A percentile compares a stretch with the other conserved stretches of the same genome.
Conservation (phyloP, 1,284 basidiomycete genomes). For the Ustilago nuda region DNA sequence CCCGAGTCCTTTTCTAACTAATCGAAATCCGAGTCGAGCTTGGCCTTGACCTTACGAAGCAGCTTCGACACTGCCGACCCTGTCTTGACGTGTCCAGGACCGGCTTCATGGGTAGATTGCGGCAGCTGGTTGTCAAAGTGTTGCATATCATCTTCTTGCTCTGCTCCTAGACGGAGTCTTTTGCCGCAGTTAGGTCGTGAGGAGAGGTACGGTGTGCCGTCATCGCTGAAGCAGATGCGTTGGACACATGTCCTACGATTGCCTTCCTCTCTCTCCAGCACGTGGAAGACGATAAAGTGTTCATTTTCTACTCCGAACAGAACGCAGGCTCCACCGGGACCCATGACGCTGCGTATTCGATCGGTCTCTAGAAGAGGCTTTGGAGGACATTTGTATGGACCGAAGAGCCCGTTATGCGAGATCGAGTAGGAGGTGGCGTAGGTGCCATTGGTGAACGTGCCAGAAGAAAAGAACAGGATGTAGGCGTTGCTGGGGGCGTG, state of each 20-base stretch:
- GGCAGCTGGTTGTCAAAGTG: slow-evolving; percentile 36
- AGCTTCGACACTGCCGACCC: slow-evolving; percentile 24
- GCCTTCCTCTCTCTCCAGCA: slow-evolving; percentile 46
- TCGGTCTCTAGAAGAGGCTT: slow-evolving; percentile 53
- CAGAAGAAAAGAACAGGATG: slow-evolving; percentile 58
- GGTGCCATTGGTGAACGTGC: slow-evolving; percentile 51
- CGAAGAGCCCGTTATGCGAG: slow-evolving; percentile 50
- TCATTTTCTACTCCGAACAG: slow-evolving; percentile 51
- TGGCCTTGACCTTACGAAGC: slow-evolving; percentile 35
- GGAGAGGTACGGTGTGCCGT: slow-evolving; percentile 49
- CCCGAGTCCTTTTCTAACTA: background rate
- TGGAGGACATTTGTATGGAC: slow-evolving; percentile 42
- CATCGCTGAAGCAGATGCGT: slow-evolving; percentile 33
- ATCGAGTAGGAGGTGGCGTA: slow-evolving; percentile 58
- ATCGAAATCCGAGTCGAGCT: slow-evolving; percentile 19
- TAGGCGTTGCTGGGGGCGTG: slow-evolving; percentile 48
- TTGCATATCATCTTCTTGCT: slow-evolving; percentile 50
- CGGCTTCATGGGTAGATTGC: slow-evolving; percentile 6
- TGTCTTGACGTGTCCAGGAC: background rate
- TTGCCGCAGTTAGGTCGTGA: slow-evolving; percentile 52
- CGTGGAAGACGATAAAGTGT: slow-evolving; percentile 58
- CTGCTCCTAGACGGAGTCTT: slow-evolving; percentile 50
- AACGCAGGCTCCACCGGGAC: slow-evolving; percentile 55
- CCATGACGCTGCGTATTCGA: slow-evolving; percentile 34
- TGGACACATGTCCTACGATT: slow-evolving; percentile 56